Evolutionary conservation across 2,329 filamentous ascomycete genomes (phyloP).

Genomic region (Eutypa lata): DNA sequence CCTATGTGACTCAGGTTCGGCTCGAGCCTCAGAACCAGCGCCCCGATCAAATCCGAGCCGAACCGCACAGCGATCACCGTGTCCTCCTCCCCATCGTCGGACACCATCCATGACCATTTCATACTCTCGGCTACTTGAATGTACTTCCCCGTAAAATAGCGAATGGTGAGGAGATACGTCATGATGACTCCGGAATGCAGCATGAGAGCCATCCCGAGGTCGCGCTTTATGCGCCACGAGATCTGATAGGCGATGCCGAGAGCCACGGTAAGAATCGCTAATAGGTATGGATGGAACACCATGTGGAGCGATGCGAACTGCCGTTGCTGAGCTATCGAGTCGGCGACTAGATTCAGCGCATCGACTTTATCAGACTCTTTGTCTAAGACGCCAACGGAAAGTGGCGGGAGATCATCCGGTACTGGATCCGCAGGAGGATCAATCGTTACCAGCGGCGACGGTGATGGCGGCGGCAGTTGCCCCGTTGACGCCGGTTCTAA

Average conservation of each 20-base stretch:
- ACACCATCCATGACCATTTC: constrained; percentile 60
- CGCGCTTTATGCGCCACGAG: constrained; percentile 41
- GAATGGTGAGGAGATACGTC: constrained; percentile 59
- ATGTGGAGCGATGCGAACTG: constrained; percentile 63
- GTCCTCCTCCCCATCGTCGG: constrained; percentile 41
- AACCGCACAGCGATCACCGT: constrained; percentile 64
- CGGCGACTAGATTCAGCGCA: constrained; percentile 71
- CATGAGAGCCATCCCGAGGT: constrained; percentile 53
- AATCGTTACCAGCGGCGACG: constrained; percentile 33
- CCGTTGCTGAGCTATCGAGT: constrained; percentile 79
- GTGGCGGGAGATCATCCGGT: constrained; percentile 57
- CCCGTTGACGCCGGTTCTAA: constrained; percentile 51
- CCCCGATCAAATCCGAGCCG: constrained; percentile 67
- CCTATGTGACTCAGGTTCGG: constrained; percentile 21
- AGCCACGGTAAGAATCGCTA: constrained; percentile 43
- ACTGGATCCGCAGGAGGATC: constrained; percentile 11
- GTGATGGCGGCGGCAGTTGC: constrained; percentile 32
- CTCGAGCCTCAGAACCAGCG: constrained; percentile 66
- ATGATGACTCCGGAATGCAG: constrained; percentile 61
- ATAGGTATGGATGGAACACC: constrained; percentile 58
- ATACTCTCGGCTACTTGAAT: constrained; percentile 59
- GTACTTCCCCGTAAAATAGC: constrained; percentile 61
- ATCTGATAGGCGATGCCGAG: constrained; percentile 46
- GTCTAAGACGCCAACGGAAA: constrained; percentile 58
- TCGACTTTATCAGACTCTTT: constrained; percentile 59